These are phyloP conservation scores for Handroanthus guayacan DNA, from an alignment of 257 asterid genomes.

Conservation along the genomic window DNA sequence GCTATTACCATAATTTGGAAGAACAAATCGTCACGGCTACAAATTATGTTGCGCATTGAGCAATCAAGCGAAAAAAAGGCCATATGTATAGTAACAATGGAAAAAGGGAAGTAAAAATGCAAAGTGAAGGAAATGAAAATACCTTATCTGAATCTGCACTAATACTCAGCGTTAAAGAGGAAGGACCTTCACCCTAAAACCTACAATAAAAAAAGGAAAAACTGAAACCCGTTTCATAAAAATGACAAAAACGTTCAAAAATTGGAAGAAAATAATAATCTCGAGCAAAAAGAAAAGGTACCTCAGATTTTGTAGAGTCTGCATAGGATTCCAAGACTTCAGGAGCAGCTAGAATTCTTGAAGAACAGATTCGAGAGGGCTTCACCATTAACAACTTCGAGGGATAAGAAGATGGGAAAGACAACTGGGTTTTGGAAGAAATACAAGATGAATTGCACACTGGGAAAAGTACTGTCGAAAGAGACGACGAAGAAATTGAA, in stretches of 20 bases:
- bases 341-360: slow-evolving; percentile 64
- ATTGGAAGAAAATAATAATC: background rate
- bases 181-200: slow-evolving; percentile 52
- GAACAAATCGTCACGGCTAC: slow-evolving; percentile 4
- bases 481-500: slow-evolving; percentile 50
- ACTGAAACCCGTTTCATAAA: slow-evolving; percentile 30
- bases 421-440: slow-evolving; percentile 54
- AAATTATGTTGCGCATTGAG: background rate
- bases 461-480: slow-evolving; percentile 51
- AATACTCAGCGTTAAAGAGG: slow-evolving; percentile 47
- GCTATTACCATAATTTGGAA: background rate
- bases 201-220: slow-evolving; percentile 22
- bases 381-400: slow-evolving; percentile 46
- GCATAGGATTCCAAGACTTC: slow-evolving; percentile 61
- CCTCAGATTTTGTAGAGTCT: slow-evolving; percentile 52
- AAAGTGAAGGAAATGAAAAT: slow-evolving; percentile 3
- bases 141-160: slow-evolving; percentile 66
- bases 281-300: slow-evolving; percentile 20
- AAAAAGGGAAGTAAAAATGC: background rate
- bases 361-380: slow-evolving; percentile 48
- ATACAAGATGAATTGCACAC: slow-evolving; percentile 55
- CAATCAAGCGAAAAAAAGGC: slow-evolving; percentile 2
- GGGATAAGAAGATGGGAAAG: slow-evolving; percentile 46
- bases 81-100: background rate
- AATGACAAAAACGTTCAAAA: background rate